phyloP scores from a whole-genome alignment of 148 eudicot species.

The Oxyria digyna region DNA sequence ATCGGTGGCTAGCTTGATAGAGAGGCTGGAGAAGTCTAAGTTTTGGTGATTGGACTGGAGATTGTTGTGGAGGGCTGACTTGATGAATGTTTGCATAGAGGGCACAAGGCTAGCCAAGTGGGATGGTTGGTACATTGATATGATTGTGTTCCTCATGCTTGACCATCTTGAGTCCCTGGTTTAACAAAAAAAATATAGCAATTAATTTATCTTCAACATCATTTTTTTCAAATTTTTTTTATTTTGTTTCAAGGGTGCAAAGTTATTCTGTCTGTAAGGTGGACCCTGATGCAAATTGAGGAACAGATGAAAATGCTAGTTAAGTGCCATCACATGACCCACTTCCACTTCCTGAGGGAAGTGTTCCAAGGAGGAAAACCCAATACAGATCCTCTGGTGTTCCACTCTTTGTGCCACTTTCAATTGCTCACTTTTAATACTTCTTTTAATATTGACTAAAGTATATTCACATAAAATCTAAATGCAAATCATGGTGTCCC shows the following conservation, averaged over 20 bases:
- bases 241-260: background rate
- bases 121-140: conserved; percentile 86
- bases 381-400: background rate
- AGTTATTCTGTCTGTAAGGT: background rate
- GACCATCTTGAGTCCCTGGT: conserved; percentile 86
- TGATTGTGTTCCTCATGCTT: conserved; percentile 71
- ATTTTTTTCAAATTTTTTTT: background rate
- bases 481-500: background rate
- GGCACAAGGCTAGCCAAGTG: conserved; percentile 71
- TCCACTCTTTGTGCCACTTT: background rate
- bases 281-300: background rate
- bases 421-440: background rate
- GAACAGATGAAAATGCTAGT: background rate
- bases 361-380: background rate
- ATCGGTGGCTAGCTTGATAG: conserved; percentile 71
- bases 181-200: background rate
- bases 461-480: background rate
- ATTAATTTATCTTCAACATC: background rate
- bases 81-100: conserved; percentile 66
- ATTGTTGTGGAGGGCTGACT: conserved; percentile 30
- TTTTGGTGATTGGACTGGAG: conserved; percentile 20
- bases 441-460: background rate
- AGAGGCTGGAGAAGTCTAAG: conserved; percentile 49
- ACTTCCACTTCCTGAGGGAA: background rate
- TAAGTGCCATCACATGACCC: background rate